A percentile compares a stretch with the other conserved stretches of the same genome.
Evolutionary conservation across 306 rosid genomes (phyloP).

Genomic region (Trifolium repens): DNA sequence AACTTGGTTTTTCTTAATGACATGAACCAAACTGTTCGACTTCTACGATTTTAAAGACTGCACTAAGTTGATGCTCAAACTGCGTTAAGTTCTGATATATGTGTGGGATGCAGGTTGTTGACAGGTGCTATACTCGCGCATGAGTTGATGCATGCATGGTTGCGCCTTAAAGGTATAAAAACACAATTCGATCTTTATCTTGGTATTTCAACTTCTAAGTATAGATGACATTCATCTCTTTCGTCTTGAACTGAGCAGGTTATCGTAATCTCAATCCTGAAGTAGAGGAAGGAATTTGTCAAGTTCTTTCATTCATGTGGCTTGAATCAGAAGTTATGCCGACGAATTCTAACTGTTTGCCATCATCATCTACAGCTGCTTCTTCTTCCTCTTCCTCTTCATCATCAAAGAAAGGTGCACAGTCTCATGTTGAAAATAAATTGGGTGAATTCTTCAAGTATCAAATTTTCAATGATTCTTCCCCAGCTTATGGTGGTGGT

Average conservation of each 20-base stretch:
- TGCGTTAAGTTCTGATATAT: slow-evolving; percentile 30
- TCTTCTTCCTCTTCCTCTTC: slow-evolving; percentile 52
- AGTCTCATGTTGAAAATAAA: slow-evolving; percentile 70
- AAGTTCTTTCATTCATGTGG: slow-evolving; percentile 94
- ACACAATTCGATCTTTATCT: slow-evolving; percentile 4
- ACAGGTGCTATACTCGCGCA: slow-evolving; percentile 99
- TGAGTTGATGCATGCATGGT: slow-evolving; percentile 97
- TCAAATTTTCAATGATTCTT: slow-evolving; percentile 83
- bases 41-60: background rate
- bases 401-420: slow-evolving; percentile 84
- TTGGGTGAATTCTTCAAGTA: slow-evolving; percentile 91
- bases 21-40: background rate
- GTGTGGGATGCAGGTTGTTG: slow-evolving; percentile 65
- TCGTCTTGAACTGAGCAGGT: slow-evolving; percentile 53
- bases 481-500: slow-evolving; percentile 95
- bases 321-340: slow-evolving; percentile 97
- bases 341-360: slow-evolving; percentile 54
- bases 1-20: background rate
- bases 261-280: slow-evolving; percentile 82
- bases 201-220: background rate
- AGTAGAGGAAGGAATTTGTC: slow-evolving; percentile 98
- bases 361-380: slow-evolving; percentile 72
- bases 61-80: background rate
- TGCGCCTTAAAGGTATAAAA: slow-evolving; percentile 87
- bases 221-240: slow-evolving; percentile 20